Base-by-base conservation (phyloP, 768 basidiomycete genomes). In the Harrya chromipes region DNA sequence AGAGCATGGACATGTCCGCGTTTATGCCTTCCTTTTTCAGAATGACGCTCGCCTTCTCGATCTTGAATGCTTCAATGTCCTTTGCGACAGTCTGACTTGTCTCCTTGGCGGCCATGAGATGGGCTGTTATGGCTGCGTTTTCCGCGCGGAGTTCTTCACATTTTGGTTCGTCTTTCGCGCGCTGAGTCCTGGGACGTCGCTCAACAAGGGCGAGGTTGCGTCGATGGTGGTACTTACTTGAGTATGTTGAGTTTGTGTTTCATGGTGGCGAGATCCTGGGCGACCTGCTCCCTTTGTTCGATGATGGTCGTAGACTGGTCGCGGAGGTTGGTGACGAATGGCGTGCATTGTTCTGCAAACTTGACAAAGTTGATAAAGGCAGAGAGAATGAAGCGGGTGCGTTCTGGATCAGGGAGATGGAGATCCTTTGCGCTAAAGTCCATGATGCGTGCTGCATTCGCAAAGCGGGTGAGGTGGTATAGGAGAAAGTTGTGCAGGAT, bases 331-430 rank as follows among this genome's bases (percentile, higher is more conserved):
- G 73, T 73, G 16, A 87, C 73, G 52, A 87, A 83, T 3, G 75
- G 67, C 35, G 79, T 74, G 57, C 82, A 84, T 56, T 90, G 87
- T 57, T 85, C 87, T 13, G 83, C 84, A 66, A 94, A 95, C 68
- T 90, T 91, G 68, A 92, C 81, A 65, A 94, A 91, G 70, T 97
- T 97, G 74, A 94, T 90, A 57, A 95, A 87, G 3, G 87, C 91
- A 31, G 90, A 90, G 54, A 97, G 79, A 35, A 88, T 74, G 45
- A 79, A 75, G 24, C 85, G 76, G 0, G 91, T 89, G 24, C 94
- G 83, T 36, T 84, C 79, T 23, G 81, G 71, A 8, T 90, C 85
- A 1, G 94, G 94, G 40, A 73, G 76, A 47, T 75, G 74, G 16
- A 95, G 66, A 56, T 97, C 94, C 55, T 75, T 81, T 46, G 87